These are phyloP conservation scores for Medicago ruthenica DNA, from an alignment of 306 rosid species.

Conservation along the genomic window DNA sequence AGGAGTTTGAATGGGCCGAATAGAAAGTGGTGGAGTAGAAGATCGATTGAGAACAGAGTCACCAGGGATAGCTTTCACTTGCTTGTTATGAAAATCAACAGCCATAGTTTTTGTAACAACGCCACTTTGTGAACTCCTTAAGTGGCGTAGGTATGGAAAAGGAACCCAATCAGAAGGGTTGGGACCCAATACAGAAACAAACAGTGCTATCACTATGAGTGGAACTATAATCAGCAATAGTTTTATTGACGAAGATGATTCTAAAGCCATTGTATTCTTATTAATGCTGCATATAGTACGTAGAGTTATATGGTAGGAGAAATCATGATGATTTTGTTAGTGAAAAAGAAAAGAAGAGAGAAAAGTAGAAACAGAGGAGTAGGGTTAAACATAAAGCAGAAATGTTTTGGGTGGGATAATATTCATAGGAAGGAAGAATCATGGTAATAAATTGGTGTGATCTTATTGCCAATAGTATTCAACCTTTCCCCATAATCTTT, in stretches of 20 bases:
- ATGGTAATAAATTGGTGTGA: slow-evolving; percentile 65
- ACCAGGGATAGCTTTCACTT: slow-evolving; percentile 58
- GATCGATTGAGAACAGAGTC: slow-evolving; percentile 53
- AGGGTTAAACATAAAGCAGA: slow-evolving; percentile 20
- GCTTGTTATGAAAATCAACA: slow-evolving; percentile 29
- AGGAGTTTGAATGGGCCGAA: slow-evolving; percentile 40
- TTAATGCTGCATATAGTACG: neutral
- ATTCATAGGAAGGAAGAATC: slow-evolving; percentile 14
- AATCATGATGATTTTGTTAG: neutral
- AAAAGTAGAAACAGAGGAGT: neutral
- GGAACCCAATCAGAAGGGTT: slow-evolving; percentile 47
- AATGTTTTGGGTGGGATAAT: slow-evolving; percentile 26
- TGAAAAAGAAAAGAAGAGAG: neutral
- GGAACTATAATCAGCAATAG: slow-evolving; percentile 60
- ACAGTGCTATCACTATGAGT: slow-evolving; percentile 56
- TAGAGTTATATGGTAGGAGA: slow-evolving; percentile 7
- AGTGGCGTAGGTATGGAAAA: slow-evolving; percentile 2
- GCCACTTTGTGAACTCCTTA: slow-evolving; percentile 13
- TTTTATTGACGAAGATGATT: slow-evolving; percentile 44
- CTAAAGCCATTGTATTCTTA: neutral
- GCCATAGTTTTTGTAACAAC: slow-evolving; percentile 15
- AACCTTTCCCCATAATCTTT: slow-evolving; percentile 38
- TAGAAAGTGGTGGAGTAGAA: slow-evolving; percentile 57
- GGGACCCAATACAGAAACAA: slow-evolving; percentile 64
- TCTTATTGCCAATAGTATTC: slow-evolving; percentile 65